Percentiles rank a stretch among this genome's conserved stretches.
Conservation (phyloP, 116 monocot species). For the Zostera marina region DNA sequence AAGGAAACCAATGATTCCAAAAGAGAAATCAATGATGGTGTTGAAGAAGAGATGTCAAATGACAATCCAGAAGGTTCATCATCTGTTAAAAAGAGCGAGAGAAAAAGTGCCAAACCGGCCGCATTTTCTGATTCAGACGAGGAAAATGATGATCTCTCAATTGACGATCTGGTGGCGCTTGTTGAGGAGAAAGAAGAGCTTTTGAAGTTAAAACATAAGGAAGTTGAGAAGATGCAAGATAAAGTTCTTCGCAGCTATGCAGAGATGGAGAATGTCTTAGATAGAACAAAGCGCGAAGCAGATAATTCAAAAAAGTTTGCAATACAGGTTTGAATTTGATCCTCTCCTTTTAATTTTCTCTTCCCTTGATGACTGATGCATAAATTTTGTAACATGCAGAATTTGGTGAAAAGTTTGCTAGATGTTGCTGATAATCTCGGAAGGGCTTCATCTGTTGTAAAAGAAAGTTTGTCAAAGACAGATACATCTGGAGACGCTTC, state of each 20-base stretch:
- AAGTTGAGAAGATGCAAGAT: conserved; percentile 73
- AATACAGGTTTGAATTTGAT: conserved; percentile 35
- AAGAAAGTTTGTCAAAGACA: conserved; percentile 68
- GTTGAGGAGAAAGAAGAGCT: conserved; percentile 65
- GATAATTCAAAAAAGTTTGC: conserved; percentile 92
- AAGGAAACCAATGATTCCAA: conserved; percentile 18
- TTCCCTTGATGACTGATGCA: too few relatives aligned
- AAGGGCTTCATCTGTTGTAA: conserved; percentile 77
- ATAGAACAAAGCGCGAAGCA: conserved; percentile 80
- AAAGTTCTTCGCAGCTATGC: conserved; percentile 79
- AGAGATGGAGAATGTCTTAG: conserved; percentile 86
- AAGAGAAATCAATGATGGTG: background rate
- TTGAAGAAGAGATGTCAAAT: conserved; percentile 2
- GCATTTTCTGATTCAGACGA: conserved; percentile 57
- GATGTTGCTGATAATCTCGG: conserved; percentile 93
- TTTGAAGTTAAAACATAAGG: conserved; percentile 51
- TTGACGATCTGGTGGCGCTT: conserved; percentile 64
- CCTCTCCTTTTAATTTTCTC: too few relatives aligned
- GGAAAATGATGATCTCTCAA: conserved; percentile 38
- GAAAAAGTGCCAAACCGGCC: conserved; percentile 17
- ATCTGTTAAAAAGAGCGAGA: conserved; percentile 17
- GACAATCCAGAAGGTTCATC: conserved; percentile 13
- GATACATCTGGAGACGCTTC: conserved; percentile 40
- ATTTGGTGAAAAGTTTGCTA: conserved; percentile 67
- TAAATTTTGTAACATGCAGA: conserved; percentile 17